phyloP scores from a whole-genome alignment of 805 yeast genomes.

The Monosporozyma yasuniensis region DNA sequence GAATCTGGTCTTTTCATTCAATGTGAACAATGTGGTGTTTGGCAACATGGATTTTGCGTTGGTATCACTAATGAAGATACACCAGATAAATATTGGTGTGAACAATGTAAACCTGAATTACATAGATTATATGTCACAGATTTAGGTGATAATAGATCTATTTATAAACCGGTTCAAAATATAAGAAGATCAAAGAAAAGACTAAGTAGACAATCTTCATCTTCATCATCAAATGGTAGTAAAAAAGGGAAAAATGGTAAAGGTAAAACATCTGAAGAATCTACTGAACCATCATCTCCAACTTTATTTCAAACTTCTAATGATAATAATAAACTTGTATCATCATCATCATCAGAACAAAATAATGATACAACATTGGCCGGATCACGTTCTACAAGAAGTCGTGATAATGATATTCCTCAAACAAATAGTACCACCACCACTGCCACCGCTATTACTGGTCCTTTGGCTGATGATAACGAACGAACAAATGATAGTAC shows the following conservation, averaged over 20 bases:
- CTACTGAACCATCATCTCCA: neutral
- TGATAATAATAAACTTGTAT: constrained; percentile 1
- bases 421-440: neutral
- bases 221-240: neutral
- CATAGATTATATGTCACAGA: constrained; percentile 37
- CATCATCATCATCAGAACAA: constrained; percentile 2
- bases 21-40: constrained; percentile 84
- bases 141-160: constrained; percentile 19
- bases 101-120: constrained; percentile 75
- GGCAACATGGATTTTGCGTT: constrained; percentile 98
- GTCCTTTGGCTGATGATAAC: constrained; percentile 1
- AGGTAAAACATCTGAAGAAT: neutral
- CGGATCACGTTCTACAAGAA: neutral
- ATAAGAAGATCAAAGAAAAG: constrained; percentile 27
- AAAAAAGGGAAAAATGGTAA: constrained; percentile 1
- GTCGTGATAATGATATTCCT: too few species aligned
- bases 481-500: constrained; percentile 1
- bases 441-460: neutral
- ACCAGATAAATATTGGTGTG: constrained; percentile 95
- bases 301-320: neutral
- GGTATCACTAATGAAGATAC: constrained; percentile 61
- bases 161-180: constrained; percentile 35
- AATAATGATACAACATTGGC: neutral
- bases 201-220: constrained; percentile 9
- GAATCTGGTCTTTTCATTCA: constrained; percentile 63